Evolutionary conservation across 768 basidiomycete genomes (phyloP), one percentile per base, ranked within the genome.

Genomic region (Fistulinella prunicolor): DNA sequence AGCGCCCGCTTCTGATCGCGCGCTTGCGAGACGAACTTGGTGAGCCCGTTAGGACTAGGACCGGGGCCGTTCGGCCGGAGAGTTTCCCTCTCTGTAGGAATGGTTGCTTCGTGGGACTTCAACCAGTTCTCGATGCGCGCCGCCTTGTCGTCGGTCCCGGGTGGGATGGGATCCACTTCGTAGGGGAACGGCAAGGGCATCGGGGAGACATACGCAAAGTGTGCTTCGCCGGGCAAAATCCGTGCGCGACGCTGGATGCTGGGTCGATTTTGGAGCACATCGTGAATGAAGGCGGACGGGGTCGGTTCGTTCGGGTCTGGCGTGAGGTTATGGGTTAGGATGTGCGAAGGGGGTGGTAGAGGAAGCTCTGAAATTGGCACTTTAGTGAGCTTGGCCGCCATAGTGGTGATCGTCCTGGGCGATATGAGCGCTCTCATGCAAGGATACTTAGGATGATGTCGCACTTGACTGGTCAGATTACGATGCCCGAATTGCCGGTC

Each of bases 181-280:
- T 86, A 92, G 0, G 94, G 95, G 67, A 96, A 97, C 3, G 83
- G 70, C 0, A 87, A 51, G 9, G 92, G 90, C 53, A 91, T 78
- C 0, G 95, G 94, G 3, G 88, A 77, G 46, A 91, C 84, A 61
- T 84, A 82, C n/a, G 86, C 79, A 67, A 82, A 94, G 64, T 94
- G 91, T 4, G 78, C 77, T 34, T 75, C 63, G 0, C 73, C 61
- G 0, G 76, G 66, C 16, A 87, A 69, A 2, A 89, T 70, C 49
- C 85, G 78, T 30, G 85, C 76, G 46, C 89, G 78, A 17, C 88
- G 80, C 62, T 88, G 87, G 19, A 83, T 52, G 60, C 82, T 86
- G 0, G 90, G 89, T 2, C 65, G 72, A 28, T 42, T 61, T 7
- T 59, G 62, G 44, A 85, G 75, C 9, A 81, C 67, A 16, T 73